Percentiles rank a stretch among this genome's conserved stretches.
These are phyloP conservation scores for Ulmus americana DNA, from an alignment of 331 rosid species.

Conservation along the genomic window DNA sequence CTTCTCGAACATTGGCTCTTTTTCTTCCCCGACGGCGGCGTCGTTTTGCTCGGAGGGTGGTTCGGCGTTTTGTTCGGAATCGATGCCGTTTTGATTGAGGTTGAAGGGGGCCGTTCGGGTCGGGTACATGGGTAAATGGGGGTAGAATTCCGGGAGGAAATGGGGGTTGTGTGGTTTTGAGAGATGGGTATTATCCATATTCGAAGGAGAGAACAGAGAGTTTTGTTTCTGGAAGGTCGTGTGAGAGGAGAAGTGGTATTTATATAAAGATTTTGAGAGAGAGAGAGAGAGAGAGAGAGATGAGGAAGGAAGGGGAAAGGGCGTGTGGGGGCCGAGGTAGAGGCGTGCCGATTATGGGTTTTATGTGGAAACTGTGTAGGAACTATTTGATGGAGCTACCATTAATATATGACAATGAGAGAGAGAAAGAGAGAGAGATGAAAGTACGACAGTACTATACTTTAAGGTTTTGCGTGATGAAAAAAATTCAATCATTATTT, in stretches of 20 bases:
- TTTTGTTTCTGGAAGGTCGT: slow-evolving; percentile 43
- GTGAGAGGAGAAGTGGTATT: slow-evolving; percentile 41
- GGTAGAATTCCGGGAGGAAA: slow-evolving; percentile 36
- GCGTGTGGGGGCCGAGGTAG: slow-evolving; percentile 18
- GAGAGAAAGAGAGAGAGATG: slow-evolving; percentile 24
- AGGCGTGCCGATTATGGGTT: slow-evolving; percentile 57
- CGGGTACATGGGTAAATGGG: slow-evolving; percentile 37
- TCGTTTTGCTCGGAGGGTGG: neutral
- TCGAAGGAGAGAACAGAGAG: slow-evolving; percentile 10
- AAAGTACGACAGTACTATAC: slow-evolving; percentile 43
- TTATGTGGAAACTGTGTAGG: slow-evolving; percentile 56
- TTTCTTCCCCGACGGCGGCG: slow-evolving; percentile 17
- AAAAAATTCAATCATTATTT: slow-evolving; percentile 33
- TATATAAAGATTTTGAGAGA: neutral
- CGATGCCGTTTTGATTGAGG: slow-evolving; percentile 29
- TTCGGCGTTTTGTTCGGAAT: neutral
- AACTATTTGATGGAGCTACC: slow-evolving; percentile 51
- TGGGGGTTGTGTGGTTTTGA: slow-evolving; percentile 1
- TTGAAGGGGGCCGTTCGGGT: slow-evolving; percentile 25
- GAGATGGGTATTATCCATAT: slow-evolving; percentile 29
- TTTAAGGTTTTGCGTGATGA: slow-evolving; percentile 53
- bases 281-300: slow-evolving; percentile 16
- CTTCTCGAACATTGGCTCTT: slow-evolving; percentile 82
- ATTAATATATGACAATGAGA: slow-evolving; percentile 45
- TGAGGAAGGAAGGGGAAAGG: neutral